Percentiles rank a stretch among this genome's conserved stretches.
Conservation (phyloP, 2,329 filamentous ascomycete species). For the Septoria petroselini region DNA sequence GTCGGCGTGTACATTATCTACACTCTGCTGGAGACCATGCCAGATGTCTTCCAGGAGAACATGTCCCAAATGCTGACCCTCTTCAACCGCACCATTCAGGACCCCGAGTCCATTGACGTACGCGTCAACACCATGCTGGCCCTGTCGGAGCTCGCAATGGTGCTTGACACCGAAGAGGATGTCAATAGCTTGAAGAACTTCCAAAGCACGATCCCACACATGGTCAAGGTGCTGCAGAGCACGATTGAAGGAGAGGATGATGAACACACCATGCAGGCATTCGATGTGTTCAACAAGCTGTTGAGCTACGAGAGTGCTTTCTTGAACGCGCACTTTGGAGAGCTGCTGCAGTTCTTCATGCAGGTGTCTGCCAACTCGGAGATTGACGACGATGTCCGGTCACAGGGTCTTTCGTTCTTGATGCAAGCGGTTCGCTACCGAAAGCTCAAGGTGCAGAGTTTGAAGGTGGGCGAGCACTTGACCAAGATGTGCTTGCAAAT, state of each 20-base stretch:
- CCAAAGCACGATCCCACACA: constrained; percentile 75
- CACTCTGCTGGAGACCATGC: constrained; percentile 84
- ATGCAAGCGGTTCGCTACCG: constrained; percentile 89
- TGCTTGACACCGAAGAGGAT: constrained; percentile 85
- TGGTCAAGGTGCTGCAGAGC: constrained; percentile 86
- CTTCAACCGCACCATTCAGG: constrained; percentile 82
- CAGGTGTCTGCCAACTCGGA: constrained; percentile 74
- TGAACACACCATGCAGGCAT: constrained; percentile 82
- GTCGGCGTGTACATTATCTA: constrained; percentile 91
- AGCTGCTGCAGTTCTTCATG: constrained; percentile 91
- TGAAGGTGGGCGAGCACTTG: constrained; percentile 81
- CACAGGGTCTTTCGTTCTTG: constrained; percentile 88
- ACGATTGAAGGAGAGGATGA: constrained; percentile 72
- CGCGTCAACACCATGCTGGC: constrained; percentile 92
- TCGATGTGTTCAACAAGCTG: constrained; percentile 95
- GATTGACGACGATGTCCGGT: constrained; percentile 78
- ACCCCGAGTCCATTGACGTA: constrained; percentile 86
- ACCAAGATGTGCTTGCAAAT: constrained; percentile 86
- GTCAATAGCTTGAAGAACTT: constrained; percentile 68
- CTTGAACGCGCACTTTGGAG: constrained; percentile 79
- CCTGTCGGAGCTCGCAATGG: constrained; percentile 80
- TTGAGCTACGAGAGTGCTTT: constrained; percentile 85
- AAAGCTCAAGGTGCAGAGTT: constrained; percentile 90
- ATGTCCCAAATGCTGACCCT: constrained; percentile 75
- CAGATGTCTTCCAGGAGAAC: constrained; percentile 78